Evolutionary conservation across 768 basidiomycete species (phyloP).

Genomic region (Boletus patriciae): DNA sequence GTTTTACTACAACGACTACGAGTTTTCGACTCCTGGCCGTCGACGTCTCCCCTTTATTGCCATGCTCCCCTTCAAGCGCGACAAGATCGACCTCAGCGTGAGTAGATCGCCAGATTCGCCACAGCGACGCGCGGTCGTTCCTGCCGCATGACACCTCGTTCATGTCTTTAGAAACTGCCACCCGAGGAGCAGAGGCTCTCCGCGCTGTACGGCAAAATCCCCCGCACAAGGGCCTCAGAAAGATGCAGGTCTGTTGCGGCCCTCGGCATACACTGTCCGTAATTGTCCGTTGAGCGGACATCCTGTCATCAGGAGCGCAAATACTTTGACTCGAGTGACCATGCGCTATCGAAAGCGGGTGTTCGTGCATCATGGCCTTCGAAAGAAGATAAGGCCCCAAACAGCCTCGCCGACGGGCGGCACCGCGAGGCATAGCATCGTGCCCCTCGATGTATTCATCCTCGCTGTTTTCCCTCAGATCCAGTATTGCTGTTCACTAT

Average conservation of each 20-base stretch:
- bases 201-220: conserved; percentile 94
- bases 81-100: conserved; percentile 95
- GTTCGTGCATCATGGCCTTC: too few relatives aligned
- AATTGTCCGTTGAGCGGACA: conserved; percentile 7
- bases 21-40: too few relatives aligned
- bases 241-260: conserved; percentile 76
- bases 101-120: conserved; percentile 33
- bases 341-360: conserved; percentile 94
- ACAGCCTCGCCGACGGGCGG: too few relatives aligned
- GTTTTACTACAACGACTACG: too few relatives aligned
- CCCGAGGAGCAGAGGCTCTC: conserved; percentile 94
- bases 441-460: conserved; percentile 2
- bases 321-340: conserved; percentile 99
- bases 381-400: too few relatives aligned
- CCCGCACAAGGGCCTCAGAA: conserved; percentile 88
- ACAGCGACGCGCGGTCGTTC: neutral
- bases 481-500: conserved; percentile 18
- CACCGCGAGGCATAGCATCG: conserved; percentile 19
- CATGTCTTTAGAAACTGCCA: conserved; percentile 60
- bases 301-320: conserved; percentile 80
- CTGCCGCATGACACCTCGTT: conserved; percentile 20
- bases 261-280: neutral
- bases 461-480: conserved; percentile 3
- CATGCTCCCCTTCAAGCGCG: conserved; percentile 79
- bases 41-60: conserved; percentile 19